Percentiles rank a stretch among this genome's conserved stretches.
These are phyloP conservation scores for Thalassiosira livingstoniorum DNA, from an alignment of 352 stramenopile species.

Conservation along the genomic window DNA sequence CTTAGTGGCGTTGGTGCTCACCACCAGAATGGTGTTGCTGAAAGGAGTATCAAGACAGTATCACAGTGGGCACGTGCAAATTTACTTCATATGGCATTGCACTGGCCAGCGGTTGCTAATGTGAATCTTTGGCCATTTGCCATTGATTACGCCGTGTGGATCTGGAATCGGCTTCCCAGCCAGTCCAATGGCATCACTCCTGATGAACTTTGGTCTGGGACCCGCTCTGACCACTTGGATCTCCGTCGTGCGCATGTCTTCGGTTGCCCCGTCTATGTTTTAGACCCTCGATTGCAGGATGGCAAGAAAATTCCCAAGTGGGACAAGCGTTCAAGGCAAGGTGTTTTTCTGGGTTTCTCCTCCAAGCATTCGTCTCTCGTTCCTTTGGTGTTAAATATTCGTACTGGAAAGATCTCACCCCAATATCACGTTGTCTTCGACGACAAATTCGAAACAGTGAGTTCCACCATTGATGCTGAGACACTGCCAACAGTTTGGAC, in stretches of 20 bases:
- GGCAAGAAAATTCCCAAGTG: constrained; percentile 69
- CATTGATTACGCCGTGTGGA: constrained; percentile 38
- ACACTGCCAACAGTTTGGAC: too few relatives aligned
- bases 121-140: constrained; percentile 47
- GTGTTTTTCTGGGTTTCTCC: constrained; percentile 57
- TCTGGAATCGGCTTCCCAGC: constrained; percentile 56
- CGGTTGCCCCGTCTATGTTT: constrained; percentile 67
- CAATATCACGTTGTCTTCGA: constrained; percentile 55
- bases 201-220: constrained; percentile 47
- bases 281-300: constrained; percentile 54
- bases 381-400: constrained; percentile 26
- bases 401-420: constrained; percentile 23
- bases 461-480: too few relatives aligned
- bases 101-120: constrained; percentile 35
- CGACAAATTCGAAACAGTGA: too few relatives aligned
- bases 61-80: constrained; percentile 4
- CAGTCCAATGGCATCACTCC: constrained; percentile 24
- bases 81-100: constrained; percentile 31
- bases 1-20: constrained; percentile 14
- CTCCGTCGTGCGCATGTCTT: constrained; percentile 55
- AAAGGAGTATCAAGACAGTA: constrained; percentile 27
- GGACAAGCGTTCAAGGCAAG: constrained; percentile 25
- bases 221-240: constrained; percentile 13
- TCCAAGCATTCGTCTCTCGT: constrained; percentile 43
- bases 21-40: constrained; percentile 27